Evolutionary conservation across 768 basidiomycete species (phyloP).

Genomic region (Mycena leptocephala): DNA sequence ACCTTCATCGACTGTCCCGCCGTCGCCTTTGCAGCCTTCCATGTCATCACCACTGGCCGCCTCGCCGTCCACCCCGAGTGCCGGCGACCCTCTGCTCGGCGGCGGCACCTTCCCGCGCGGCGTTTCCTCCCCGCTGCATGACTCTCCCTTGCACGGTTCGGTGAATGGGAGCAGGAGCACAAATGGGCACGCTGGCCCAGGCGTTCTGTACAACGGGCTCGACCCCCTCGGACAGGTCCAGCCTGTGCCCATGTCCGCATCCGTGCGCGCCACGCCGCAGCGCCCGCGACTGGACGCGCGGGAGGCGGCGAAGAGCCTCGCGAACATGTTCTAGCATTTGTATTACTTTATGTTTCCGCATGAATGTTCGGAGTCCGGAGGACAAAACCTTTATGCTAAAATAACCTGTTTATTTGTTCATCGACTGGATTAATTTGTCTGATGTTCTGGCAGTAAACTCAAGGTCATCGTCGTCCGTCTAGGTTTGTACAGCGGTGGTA

Average conservation of each 20-base stretch:
- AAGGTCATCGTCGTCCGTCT: neutral
- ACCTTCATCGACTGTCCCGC: constrained; percentile 54
- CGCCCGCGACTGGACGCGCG: constrained; percentile 86
- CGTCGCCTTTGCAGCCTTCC: constrained; percentile 51
- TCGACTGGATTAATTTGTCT: constrained; percentile 22
- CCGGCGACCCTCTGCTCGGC: constrained; percentile 56
- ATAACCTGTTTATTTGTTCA: neutral
- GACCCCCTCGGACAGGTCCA: constrained; percentile 79
- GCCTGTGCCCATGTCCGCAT: constrained; percentile 79
- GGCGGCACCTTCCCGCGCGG: constrained; percentile 34
- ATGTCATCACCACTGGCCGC: constrained; percentile 54
- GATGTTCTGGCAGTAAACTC: neutral
- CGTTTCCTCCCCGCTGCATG: constrained; percentile 51
- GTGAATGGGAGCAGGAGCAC: constrained; percentile 24
- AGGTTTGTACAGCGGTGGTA: neutral
- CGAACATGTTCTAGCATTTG: constrained; percentile 82
- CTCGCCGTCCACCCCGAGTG: constrained; percentile 36
- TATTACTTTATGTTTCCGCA: neutral
- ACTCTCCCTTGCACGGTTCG: constrained; percentile 33
- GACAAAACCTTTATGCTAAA: constrained; percentile 25
- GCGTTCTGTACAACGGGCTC: constrained; percentile 49
- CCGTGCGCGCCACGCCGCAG: constrained; percentile 81
- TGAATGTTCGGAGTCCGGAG: neutral
- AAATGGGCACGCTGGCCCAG: constrained; percentile 40
- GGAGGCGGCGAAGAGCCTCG: constrained; percentile 91